Conservation (phyloP, 2,329 filamentous ascomycete genomes). For the Sarocladium strictum region DNA sequence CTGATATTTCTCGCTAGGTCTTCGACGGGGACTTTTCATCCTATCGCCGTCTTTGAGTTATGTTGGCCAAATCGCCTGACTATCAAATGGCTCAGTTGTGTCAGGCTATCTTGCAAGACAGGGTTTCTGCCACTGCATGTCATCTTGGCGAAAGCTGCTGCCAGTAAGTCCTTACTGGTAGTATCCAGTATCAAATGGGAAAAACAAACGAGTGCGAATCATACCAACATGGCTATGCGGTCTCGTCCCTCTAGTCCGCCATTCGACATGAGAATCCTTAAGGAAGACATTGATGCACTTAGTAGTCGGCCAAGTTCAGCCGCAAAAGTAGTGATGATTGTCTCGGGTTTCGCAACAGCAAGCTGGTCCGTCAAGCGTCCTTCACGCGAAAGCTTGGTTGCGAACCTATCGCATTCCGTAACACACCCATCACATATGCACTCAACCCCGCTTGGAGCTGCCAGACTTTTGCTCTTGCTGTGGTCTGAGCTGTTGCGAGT, state of each 20-base stretch:
- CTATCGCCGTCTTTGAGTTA: not conserved
- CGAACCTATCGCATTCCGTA: not conserved
- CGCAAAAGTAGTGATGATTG: not conserved
- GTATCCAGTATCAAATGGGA: too few relatives aligned
- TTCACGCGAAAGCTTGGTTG: not conserved
- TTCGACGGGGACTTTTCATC: not conserved
- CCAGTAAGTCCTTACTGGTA: too few relatives aligned
- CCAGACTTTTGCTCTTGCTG: not conserved
- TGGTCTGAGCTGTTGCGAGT: not conserved
- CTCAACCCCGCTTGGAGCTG: not conserved
- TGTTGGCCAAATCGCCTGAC: not conserved
- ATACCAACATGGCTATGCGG: too few relatives aligned
- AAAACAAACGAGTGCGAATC: too few relatives aligned
- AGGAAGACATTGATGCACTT: too few relatives aligned
- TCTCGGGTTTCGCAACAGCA: not conserved
- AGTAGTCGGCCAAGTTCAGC: too few relatives aligned
- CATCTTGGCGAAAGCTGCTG: too few relatives aligned
- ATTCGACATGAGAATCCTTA: too few relatives aligned
- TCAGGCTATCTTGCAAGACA: not conserved
- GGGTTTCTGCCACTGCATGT: not conserved
- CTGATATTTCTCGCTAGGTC: not conserved
- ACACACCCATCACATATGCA: not conserved
- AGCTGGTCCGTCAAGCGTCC: not conserved
- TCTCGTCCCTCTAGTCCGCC: too few relatives aligned
- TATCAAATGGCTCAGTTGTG: not conserved